Conservation (phyloP, 768 basidiomycete species). For the Obba rivulosa region DNA sequence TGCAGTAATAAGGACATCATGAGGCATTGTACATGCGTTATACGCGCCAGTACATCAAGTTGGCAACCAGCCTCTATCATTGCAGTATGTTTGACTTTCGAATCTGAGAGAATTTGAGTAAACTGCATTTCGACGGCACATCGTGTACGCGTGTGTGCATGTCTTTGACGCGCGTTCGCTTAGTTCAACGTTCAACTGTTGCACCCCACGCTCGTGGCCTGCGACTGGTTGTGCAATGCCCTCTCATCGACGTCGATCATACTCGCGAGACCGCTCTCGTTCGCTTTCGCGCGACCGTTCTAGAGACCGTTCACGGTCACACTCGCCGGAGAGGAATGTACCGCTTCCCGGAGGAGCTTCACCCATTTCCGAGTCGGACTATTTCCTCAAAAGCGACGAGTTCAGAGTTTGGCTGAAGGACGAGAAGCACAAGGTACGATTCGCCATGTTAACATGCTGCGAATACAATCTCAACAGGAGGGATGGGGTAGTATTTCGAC, state of each 20-base stretch:
- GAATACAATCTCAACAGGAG: background rate
- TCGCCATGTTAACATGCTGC: background rate
- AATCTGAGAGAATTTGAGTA: no score
- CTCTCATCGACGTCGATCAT: constrained; percentile 21
- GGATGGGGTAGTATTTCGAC: constrained; percentile 70
- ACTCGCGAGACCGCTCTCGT: constrained; percentile 15
- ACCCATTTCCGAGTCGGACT: constrained; percentile 78
- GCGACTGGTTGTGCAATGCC: constrained; percentile 16
- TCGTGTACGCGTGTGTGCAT: no score
- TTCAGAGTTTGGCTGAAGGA: constrained; percentile 86
- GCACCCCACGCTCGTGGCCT: no score
- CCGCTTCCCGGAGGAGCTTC: constrained; percentile 50
- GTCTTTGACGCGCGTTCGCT: no score
- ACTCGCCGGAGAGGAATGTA: constrained; percentile 37
- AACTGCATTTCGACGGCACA: no score
- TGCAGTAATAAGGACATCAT: constrained; percentile 17
- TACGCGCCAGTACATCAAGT: no score
- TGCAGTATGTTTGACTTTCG: no score
- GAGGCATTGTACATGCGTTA: constrained; percentile 2
- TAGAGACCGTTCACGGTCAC: constrained; percentile 27
- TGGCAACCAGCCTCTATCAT: no score
- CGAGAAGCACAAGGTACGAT: constrained; percentile 49
- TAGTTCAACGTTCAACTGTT: no score
- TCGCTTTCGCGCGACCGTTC: constrained; percentile 15
- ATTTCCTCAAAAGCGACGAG: constrained; percentile 84